phyloP scores from a whole-genome alignment of 495 filamentous ascomycete species.

The Hypoxylon intermedium region DNA sequence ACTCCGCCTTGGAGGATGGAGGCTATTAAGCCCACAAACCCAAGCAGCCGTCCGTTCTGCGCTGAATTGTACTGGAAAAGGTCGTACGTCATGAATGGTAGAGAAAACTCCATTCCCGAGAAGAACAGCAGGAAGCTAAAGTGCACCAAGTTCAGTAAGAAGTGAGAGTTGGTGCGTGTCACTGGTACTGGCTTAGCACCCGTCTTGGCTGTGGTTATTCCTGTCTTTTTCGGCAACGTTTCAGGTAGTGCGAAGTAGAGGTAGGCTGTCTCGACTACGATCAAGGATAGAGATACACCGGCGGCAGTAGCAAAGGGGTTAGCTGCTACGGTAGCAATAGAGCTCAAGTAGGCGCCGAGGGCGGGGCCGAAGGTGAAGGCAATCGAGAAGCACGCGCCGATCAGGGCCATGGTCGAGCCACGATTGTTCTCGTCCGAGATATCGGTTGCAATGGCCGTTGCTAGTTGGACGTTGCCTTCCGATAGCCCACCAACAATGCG shows the following conservation, averaged over 20 bases:
- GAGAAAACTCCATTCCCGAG: constrained; percentile 93
- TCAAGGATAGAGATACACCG: constrained; percentile 78
- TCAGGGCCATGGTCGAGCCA: constrained; percentile 91
- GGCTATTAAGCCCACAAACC: constrained; percentile 91
- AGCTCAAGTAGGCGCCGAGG: constrained; percentile 82
- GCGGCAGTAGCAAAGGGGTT: constrained; percentile 96
- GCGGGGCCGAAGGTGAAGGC: constrained; percentile 96
- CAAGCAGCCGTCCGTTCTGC: constrained; percentile 85
- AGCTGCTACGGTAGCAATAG: constrained; percentile 73
- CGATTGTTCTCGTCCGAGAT: constrained; percentile 83
- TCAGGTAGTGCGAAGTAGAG: constrained; percentile 89
- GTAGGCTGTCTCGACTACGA: constrained; percentile 85
- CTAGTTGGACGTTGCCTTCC: constrained; percentile 96
- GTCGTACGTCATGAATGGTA: constrained; percentile 97
- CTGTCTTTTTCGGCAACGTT: constrained; percentile 70
- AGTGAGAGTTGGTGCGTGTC: constrained; percentile 77
- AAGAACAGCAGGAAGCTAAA: constrained; percentile 95
- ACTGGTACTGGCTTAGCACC: constrained; percentile 28
- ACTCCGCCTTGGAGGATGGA: constrained; percentile 87
- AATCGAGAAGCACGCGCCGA: constrained; percentile 95
- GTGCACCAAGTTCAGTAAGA: constrained; percentile 84
- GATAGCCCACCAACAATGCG: constrained; percentile 91
- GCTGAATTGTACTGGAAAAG: constrained; percentile 81
- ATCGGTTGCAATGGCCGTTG: constrained; percentile 95
- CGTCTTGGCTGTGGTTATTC: constrained; percentile 34